Evolutionary conservation across 768 basidiomycete species (phyloP), one percentile per base, ranked within the genome.

Genomic region (Guyanaporus albipodus): DNA sequence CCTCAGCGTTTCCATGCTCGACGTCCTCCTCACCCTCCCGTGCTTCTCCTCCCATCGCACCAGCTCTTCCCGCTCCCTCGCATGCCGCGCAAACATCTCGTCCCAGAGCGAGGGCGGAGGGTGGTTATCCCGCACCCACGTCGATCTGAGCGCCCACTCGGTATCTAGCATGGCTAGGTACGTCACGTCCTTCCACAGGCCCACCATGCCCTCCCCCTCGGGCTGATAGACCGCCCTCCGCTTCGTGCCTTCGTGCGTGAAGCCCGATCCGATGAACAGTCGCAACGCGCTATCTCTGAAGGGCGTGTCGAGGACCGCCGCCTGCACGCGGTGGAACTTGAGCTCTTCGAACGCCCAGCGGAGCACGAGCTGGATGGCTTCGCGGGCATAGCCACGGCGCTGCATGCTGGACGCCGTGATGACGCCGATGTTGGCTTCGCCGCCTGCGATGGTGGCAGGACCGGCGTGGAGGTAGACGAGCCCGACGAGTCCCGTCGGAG

Each of bases 221-320:
- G 71, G 67, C 49, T 73, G 73, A 56, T 62, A 76, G 44, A 80
- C 76, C 0, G 77, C 72, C 35, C 77, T 72, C 26, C 83, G 76
- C 34, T 76, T 74, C 8, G 72, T 77, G 37, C 85, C 85, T 63
- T 88, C 85, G 49, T 81, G 76, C 7, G 62, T 61, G 57, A 88
- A 85, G 8, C 79, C 78, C 44, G 49, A 43, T 1, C 63, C 59
- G 8, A 78, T 73, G 52, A 85, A 80, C 11, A 85, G 58, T 14
- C 67, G 67, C 22, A 76, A 54, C 1, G 73, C 72, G 24, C 59
- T 62, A 23, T 78, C 70, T 48, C 74, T 77, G 19, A 60, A 59
- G 4, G 72, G 63, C 26, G 69, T 61, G 38, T 78, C 72, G 10
- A 79, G 62, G 14, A 86, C 58, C 4, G 74, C 70, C 1, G 59